Conservation (phyloP, 352 stramenopile species). For the Globisporangium orthogonon region DNA sequence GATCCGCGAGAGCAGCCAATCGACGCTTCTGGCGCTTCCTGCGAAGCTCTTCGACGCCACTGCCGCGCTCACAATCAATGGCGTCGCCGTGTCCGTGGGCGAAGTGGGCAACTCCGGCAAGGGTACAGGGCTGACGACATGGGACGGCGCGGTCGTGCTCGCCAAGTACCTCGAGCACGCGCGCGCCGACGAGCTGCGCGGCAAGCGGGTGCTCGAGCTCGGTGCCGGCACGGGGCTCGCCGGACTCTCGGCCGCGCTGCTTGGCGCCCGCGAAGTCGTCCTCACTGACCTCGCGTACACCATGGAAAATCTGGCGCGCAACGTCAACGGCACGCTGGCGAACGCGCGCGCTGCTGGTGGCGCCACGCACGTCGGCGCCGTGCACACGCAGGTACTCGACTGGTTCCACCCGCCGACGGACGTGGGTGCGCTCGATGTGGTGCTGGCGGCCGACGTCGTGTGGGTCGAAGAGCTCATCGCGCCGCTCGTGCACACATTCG, state of each 20-base stretch:
- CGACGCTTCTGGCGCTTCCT: slow-evolving; percentile 37
- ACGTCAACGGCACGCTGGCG: slow-evolving; percentile 36
- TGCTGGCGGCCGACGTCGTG: slow-evolving; percentile 88
- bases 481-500: slow-evolving; percentile 77
- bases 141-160: slow-evolving; percentile 89
- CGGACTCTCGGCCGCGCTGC: slow-evolving; percentile 68
- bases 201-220: slow-evolving; percentile 67
- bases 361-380: slow-evolving; percentile 2
- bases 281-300: slow-evolving; percentile 88
- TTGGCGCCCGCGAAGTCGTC: slow-evolving; percentile 68
- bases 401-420: slow-evolving; percentile 56
- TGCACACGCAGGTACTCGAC: slow-evolving; percentile 42
- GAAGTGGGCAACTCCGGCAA: slow-evolving; percentile 78
- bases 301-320: slow-evolving; percentile 68
- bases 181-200: slow-evolving; percentile 19
- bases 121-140: slow-evolving; percentile 87
- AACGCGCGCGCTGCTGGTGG: slow-evolving; percentile 13
- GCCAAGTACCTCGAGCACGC: slow-evolving; percentile 87
- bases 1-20: slow-evolving; percentile 8
- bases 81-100: slow-evolving; percentile 34
- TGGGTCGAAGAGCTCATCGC: slow-evolving; percentile 86
- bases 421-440: slow-evolving; percentile 64
- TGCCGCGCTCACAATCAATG: slow-evolving; percentile 47
- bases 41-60: slow-evolving; percentile 46
- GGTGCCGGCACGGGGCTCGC: slow-evolving; percentile 84